phyloP scores from a whole-genome alignment of 192 early-diverging fungal genomes.

The Coemansia sp. region DNA sequence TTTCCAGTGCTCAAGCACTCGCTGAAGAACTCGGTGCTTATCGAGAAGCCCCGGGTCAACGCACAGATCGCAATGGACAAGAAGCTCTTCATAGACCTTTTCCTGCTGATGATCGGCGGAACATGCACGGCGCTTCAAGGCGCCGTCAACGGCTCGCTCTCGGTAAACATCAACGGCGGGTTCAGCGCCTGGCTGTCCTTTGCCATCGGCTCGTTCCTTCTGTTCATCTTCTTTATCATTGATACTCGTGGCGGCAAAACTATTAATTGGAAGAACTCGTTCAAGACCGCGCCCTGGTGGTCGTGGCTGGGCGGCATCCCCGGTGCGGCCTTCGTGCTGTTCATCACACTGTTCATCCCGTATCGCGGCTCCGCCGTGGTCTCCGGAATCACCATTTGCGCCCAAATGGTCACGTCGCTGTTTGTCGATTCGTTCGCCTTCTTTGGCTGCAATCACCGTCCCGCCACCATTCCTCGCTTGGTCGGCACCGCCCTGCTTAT shows the following conservation, averaged over 20 bases:
- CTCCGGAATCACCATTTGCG: slow-evolving; percentile 50
- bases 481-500: slow-evolving; percentile 33
- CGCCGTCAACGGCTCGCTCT: slow-evolving; percentile 45
- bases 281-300: slow-evolving; percentile 53
- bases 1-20: slow-evolving; percentile 40
- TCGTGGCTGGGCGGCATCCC: slow-evolving; percentile 47
- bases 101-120: slow-evolving; percentile 45
- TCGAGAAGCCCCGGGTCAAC: slow-evolving; percentile 45
- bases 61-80: slow-evolving; percentile 39
- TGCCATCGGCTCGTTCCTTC: slow-evolving; percentile 39
- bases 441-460: slow-evolving; percentile 43
- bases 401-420: slow-evolving; percentile 46
- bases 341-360: slow-evolving; percentile 51
- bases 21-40: slow-evolving; percentile 32
- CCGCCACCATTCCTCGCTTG: slow-evolving; percentile 29
- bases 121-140: slow-evolving; percentile 40
- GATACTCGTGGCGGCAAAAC: slow-evolving; percentile 46
- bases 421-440: slow-evolving; percentile 47
- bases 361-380: slow-evolving; percentile 50
- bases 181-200: slow-evolving; percentile 51
- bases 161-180: slow-evolving; percentile 44
- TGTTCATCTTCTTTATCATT: slow-evolving; percentile 47
- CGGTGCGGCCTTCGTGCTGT: slow-evolving; percentile 45
- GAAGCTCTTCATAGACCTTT: slow-evolving; percentile 38
- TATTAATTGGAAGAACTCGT: slow-evolving; percentile 38